Conservation (phyloP, 2,329 filamentous ascomycete genomes). For the Thielaviopsis ethacetica region DNA sequence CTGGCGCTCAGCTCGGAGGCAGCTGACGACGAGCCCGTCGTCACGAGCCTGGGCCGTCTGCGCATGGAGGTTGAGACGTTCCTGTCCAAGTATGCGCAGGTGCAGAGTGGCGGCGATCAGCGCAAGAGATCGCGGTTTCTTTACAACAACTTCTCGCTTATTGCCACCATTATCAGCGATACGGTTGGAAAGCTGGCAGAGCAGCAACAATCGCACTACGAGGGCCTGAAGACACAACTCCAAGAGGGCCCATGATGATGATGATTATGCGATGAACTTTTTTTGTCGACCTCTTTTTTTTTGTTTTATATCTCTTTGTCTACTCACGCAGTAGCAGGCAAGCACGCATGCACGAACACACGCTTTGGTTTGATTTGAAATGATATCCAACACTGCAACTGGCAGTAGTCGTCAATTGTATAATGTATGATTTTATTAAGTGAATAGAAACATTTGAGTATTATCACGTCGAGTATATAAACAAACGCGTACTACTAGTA, state of each 20-base stretch:
- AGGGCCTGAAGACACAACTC: slow-evolving; percentile 43
- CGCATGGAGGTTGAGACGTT: slow-evolving; percentile 72
- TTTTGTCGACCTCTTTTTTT: neutral
- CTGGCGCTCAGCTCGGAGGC: slow-evolving; percentile 73
- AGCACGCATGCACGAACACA: too few species aligned
- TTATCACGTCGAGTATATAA: too few species aligned
- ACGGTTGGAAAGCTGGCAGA: slow-evolving; percentile 53
- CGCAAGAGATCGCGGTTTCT: slow-evolving; percentile 76
- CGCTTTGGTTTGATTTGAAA: neutral
- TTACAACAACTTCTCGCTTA: slow-evolving; percentile 88
- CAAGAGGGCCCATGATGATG: slow-evolving; percentile 24
- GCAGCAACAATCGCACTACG: slow-evolving; percentile 64
- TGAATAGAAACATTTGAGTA: neutral
- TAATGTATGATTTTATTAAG: neutral
- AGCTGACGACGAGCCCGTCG: slow-evolving; percentile 85
- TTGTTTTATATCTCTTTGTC: neutral
- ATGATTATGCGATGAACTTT: slow-evolving; percentile 4
- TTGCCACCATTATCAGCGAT: slow-evolving; percentile 83
- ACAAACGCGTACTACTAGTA: too few species aligned
- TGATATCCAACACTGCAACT: neutral
- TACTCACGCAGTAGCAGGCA: neutral
- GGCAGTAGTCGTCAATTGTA: neutral
- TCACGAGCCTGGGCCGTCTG: slow-evolving; percentile 60
- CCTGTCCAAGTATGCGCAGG: slow-evolving; percentile 50
- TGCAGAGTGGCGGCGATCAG: slow-evolving; percentile 54